Evolutionary conservation across 2,329 filamentous ascomycete species (phyloP).

Genomic region (Furcasterigmium furcatum): DNA sequence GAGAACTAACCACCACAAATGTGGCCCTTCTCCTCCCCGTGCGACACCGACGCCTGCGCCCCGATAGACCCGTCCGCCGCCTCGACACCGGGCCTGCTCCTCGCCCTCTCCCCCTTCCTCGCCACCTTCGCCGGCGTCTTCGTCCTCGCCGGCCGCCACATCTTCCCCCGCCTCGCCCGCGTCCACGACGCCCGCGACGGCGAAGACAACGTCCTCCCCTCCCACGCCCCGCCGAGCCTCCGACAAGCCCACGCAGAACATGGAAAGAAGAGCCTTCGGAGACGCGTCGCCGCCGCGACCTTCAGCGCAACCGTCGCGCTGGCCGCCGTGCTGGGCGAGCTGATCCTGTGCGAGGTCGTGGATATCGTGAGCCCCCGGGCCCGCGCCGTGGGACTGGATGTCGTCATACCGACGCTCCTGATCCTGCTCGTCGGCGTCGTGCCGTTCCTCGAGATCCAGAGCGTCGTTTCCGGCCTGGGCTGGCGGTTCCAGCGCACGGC

Average conservation of each 20-base stretch:
- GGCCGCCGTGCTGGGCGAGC: slow-evolving; percentile 71
- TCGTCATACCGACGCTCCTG: slow-evolving; percentile 69
- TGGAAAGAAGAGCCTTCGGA: slow-evolving; percentile 45
- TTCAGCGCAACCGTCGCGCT: slow-evolving; percentile 77
- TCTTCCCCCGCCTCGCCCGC: slow-evolving; percentile 71
- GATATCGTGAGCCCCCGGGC: slow-evolving; percentile 68
- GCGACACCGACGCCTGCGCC: slow-evolving; percentile 57
- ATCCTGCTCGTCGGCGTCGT: slow-evolving; percentile 72
- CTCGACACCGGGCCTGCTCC: slow-evolving; percentile 38
- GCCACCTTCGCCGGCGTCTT: slow-evolving; percentile 65
- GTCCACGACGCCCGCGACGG: slow-evolving; percentile 48
- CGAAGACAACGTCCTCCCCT: slow-evolving; percentile 58
- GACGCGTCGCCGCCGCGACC: slow-evolving; percentile 55
- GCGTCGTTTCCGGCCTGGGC: slow-evolving; percentile 53
- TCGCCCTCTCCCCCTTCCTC: slow-evolving; percentile 68
- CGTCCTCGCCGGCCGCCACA: slow-evolving; percentile 58
- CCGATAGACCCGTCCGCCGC: slow-evolving; percentile 36
- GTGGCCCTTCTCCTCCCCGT: slow-evolving; percentile 37
- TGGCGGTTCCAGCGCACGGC: slow-evolving; percentile 59
- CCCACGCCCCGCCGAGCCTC: slow-evolving; percentile 57
- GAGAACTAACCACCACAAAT: slow-evolving; percentile 3
- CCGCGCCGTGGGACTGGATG: slow-evolving; percentile 62
- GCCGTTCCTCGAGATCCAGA: slow-evolving; percentile 76
- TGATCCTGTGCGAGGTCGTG: slow-evolving; percentile 82
- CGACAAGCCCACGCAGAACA: slow-evolving; percentile 58